Percentiles rank a stretch among this genome's conserved stretches.
Conservation (phyloP, 2,329 filamentous ascomycete species). For the Sporothrix brunneoviolacea region DNA sequence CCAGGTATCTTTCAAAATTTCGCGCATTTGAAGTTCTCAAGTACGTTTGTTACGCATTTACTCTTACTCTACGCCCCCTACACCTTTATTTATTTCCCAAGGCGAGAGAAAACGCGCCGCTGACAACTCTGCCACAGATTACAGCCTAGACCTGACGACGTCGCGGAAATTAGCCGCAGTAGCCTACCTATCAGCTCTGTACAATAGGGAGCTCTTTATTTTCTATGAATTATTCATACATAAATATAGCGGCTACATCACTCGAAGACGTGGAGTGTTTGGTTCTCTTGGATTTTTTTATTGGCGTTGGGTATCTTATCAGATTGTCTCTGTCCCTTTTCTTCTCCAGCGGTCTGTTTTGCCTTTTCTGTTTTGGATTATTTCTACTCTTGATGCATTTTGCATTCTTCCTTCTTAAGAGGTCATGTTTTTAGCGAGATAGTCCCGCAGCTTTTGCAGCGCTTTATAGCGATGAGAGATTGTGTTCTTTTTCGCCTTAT, state of each 20-base stretch:
- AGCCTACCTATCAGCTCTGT: not conserved
- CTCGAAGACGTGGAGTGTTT: too few relatives aligned
- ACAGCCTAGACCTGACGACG: not conserved
- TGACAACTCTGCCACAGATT: not conserved
- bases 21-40: conserved; percentile 73
- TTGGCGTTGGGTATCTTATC: not conserved
- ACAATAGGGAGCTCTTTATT: not conserved
- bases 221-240: too few relatives aligned
- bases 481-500: conserved; percentile 76
- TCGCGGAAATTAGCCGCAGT: not conserved
- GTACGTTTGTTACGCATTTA: conserved; percentile 37
- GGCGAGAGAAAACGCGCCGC: too few relatives aligned
- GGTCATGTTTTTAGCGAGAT: conserved; percentile 52
- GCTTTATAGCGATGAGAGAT: conserved; percentile 88
- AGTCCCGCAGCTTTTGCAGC: conserved; percentile 76
- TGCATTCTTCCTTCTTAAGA: not conserved
- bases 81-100: too few relatives aligned
- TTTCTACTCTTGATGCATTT: not conserved
- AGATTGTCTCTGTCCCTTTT: not conserved
- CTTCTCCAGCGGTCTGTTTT: not conserved
- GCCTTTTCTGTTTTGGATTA: not conserved
- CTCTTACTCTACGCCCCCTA: too few relatives aligned
- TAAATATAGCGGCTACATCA: not conserved
- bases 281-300: too few relatives aligned
- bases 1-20: conserved; percentile 61